These are phyloP conservation scores for Crucihimalaya himalaica DNA, from an alignment of 345 rosid genomes.

Conservation along the genomic window DNA sequence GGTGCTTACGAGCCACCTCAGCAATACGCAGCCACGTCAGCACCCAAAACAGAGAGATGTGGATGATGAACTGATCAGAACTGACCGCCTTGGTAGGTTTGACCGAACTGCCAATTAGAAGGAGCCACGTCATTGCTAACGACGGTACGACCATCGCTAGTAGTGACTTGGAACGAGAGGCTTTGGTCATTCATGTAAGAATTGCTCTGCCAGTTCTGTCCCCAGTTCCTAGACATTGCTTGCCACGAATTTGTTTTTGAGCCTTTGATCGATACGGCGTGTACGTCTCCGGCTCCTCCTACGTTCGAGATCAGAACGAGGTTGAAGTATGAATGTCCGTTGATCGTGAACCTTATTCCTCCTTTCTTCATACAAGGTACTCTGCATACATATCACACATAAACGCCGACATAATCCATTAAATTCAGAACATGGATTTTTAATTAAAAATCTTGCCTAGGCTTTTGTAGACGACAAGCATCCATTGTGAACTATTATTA, in stretches of 20 bases:
- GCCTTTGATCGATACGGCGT: constrained; percentile 85
- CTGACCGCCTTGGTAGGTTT: constrained; percentile 76
- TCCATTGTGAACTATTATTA: not conserved
- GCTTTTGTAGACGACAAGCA: not conserved
- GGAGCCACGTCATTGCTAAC: constrained; percentile 66
- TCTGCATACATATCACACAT: constrained; percentile 44
- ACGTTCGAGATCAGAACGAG: constrained; percentile 81
- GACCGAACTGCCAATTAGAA: constrained; percentile 81
- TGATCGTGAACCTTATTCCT: constrained; percentile 81
- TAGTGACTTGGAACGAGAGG: constrained; percentile 85
- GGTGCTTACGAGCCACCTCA: constrained; percentile 77
- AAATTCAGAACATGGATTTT: not conserved
- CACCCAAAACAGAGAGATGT: constrained; percentile 29
- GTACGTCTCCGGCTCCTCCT: constrained; percentile 84
- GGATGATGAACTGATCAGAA: constrained; percentile 35
- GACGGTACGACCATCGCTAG: constrained; percentile 81
- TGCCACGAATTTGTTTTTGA: constrained; percentile 80
- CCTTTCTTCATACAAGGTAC: constrained; percentile 88
- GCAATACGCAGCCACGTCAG: constrained; percentile 52
- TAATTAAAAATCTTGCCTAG: too few species aligned
- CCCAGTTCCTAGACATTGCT: constrained; percentile 95
- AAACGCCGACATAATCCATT: not conserved
- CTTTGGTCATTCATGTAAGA: constrained; percentile 75
- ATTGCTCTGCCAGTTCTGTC: constrained; percentile 99
- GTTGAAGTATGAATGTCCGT: constrained; percentile 97